A percentile compares a stretch with the other conserved stretches of the same genome.
Conservation (phyloP, 805 yeast species). For the Gaillardinia entomophila region DNA sequence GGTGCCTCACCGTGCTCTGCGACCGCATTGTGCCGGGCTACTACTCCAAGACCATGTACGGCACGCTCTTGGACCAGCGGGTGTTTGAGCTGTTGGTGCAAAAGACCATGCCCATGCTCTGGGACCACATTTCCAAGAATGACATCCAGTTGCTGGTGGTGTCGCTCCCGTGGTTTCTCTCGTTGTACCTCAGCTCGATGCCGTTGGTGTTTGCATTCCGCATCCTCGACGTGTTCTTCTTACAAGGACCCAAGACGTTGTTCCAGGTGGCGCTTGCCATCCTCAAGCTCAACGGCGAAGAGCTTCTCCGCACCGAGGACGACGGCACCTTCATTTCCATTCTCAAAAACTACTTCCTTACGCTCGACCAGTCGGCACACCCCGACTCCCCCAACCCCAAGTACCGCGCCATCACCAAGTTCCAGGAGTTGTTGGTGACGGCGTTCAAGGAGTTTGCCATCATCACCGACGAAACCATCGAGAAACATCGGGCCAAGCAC, state of each 20-base stretch:
- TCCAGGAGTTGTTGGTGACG: constrained; percentile 84
- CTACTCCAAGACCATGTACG: constrained; percentile 96
- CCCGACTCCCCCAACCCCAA: constrained; percentile 63
- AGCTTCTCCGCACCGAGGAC: constrained; percentile 70
- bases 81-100: constrained; percentile 89
- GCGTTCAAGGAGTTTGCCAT: constrained; percentile 88
- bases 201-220: constrained; percentile 91
- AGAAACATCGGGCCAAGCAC: constrained; percentile 61
- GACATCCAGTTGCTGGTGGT: constrained; percentile 93
- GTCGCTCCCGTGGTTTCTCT: constrained; percentile 93
- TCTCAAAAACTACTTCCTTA: constrained; percentile 73
- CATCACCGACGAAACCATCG: constrained; percentile 69
- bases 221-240: constrained; percentile 82
- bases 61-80: constrained; percentile 87
- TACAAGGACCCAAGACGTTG: constrained; percentile 82
- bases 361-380: constrained; percentile 73
- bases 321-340: constrained; percentile 89
- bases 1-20: constrained; percentile 80
- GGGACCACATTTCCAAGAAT: constrained; percentile 70
- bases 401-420: constrained; percentile 65
- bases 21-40: constrained; percentile 90
- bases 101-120: constrained; percentile 80
- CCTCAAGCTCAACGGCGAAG: constrained; percentile 84
- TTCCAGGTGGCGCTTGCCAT: constrained; percentile 93
- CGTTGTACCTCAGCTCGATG: constrained; percentile 86